Conservation (phyloP, 192 early-diverging fungal species). For the Gaertneriomyces semiglobifer region DNA sequence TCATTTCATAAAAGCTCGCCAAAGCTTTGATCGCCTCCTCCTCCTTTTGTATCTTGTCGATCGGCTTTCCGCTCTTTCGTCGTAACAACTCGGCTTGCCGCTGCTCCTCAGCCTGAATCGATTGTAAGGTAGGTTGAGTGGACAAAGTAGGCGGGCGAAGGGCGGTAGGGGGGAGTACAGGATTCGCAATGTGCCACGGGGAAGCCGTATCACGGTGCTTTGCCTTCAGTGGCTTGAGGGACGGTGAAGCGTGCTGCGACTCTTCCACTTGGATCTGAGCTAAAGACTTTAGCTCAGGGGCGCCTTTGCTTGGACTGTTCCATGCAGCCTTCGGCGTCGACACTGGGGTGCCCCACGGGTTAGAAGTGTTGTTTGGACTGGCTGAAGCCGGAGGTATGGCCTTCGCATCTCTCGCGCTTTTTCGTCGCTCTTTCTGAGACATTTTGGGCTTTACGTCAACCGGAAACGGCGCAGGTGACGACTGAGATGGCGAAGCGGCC, state of each 20-base stretch:
- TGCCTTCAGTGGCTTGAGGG: not conserved
- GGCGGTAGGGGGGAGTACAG: not conserved
- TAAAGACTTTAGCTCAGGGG: not conserved
- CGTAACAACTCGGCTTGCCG: not conserved
- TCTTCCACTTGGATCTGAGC: not conserved
- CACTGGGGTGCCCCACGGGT: constrained; percentile 6
- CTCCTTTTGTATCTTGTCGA: constrained; percentile 36
- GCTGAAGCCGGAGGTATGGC: not conserved
- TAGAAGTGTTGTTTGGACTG: not conserved
- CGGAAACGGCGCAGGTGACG: too few relatives aligned
- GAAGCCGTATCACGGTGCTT: not conserved
- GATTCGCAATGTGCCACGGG: constrained; percentile 7
- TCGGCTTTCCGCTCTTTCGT: constrained; percentile 23
- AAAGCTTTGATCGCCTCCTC: constrained; percentile 37
- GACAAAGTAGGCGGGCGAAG: too few relatives aligned
- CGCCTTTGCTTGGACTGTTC: not conserved
- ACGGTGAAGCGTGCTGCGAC: not conserved
- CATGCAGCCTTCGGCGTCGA: constrained; percentile 1
- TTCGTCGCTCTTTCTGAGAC: constrained; percentile 30
- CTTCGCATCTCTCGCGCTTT: constrained; percentile 3
- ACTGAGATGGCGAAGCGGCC: not conserved
- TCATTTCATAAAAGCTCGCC: constrained; percentile 31
- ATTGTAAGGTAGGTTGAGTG: constrained; percentile 19
- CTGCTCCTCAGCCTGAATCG: constrained; percentile 40
- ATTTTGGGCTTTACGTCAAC: constrained; percentile 1